These are phyloP conservation scores for Paradendryphiella salina DNA, from an alignment of 2,329 filamentous ascomycete species.

Conservation along the genomic window DNA sequence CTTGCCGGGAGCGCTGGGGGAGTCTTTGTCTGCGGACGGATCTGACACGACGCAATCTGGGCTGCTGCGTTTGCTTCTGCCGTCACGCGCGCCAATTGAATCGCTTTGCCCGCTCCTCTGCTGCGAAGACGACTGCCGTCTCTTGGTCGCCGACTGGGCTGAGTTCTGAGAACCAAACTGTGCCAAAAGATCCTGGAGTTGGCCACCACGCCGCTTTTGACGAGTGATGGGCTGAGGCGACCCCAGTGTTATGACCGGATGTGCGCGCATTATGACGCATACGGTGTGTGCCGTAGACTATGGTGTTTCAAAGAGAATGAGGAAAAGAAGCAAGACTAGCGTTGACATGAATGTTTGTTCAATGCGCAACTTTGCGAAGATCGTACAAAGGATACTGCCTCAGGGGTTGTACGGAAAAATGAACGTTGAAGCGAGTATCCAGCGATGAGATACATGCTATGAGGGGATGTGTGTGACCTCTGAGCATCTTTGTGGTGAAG, in stretches of 20 bases:
- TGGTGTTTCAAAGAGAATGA: neutral
- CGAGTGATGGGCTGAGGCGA: slow-evolving; percentile 32
- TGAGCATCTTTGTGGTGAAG: slow-evolving; percentile 6
- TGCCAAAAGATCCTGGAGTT: slow-evolving; percentile 31
- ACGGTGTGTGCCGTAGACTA: neutral
- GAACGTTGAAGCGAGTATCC: slow-evolving; percentile 7
- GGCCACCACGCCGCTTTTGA: slow-evolving; percentile 28
- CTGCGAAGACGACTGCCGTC: slow-evolving; percentile 23
- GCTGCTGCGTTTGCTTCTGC: slow-evolving; percentile 18
- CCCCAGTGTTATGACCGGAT: slow-evolving; percentile 16
- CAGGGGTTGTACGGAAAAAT: neutral
- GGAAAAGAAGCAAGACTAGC: neutral
- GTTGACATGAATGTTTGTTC: slow-evolving; percentile 1
- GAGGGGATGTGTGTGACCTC: neutral
- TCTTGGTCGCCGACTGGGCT: slow-evolving; percentile 39
- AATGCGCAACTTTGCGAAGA: neutral
- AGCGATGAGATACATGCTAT: neutral
- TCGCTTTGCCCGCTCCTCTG: neutral
- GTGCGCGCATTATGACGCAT: slow-evolving; percentile 24
- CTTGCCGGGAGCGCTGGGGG: neutral
- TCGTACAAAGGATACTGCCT: neutral
- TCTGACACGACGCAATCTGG: slow-evolving; percentile 11
- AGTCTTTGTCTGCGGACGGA: slow-evolving; percentile 5
- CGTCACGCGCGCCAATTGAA: neutral
- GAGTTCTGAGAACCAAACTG: slow-evolving; percentile 38